These are phyloP conservation scores for Onygenales sp. DNA, from an alignment of 2,329 filamentous ascomycete species.

Conservation along the genomic window DNA sequence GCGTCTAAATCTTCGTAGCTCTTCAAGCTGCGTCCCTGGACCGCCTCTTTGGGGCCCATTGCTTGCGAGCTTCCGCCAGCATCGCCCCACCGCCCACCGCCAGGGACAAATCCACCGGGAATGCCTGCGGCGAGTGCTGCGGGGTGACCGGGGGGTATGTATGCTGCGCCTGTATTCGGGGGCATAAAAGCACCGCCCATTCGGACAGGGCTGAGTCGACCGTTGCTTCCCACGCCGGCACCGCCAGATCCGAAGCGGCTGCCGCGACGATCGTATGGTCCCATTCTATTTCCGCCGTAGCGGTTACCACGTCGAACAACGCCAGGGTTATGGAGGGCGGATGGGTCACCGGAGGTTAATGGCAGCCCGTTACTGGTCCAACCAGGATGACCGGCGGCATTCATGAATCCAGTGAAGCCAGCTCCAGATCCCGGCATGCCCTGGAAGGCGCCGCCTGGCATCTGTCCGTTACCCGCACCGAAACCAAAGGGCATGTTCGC, in stretches of 20 bases:
- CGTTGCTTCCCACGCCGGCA: slow-evolving; percentile 22
- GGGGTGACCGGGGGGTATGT: slow-evolving; percentile 31
- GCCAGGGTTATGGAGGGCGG: slow-evolving; percentile 45
- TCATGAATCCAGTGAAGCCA: slow-evolving; percentile 25
- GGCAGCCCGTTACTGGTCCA: slow-evolving; percentile 23
- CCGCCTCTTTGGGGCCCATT: slow-evolving; percentile 80
- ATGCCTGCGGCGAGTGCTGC: slow-evolving; percentile 29
- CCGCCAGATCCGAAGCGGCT: slow-evolving; percentile 44
- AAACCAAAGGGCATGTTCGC: slow-evolving; percentile 58
- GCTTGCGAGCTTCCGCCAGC: slow-evolving; percentile 61
- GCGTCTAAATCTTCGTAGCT: slow-evolving; percentile 97
- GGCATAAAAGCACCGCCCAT: slow-evolving; percentile 24
- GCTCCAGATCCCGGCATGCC: slow-evolving; percentile 17
- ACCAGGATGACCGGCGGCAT: slow-evolving; percentile 15
- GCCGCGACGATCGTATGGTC: slow-evolving; percentile 62
- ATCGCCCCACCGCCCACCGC: slow-evolving; percentile 58
- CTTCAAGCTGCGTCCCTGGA: slow-evolving; percentile 85
- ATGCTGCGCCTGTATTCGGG: slow-evolving; percentile 21
- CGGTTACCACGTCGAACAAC: slow-evolving; percentile 60
- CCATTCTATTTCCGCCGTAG: slow-evolving; percentile 51
- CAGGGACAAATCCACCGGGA: slow-evolving; percentile 33
- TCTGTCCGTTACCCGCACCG: slow-evolving; percentile 34
- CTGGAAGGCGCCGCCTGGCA: slow-evolving; percentile 22
- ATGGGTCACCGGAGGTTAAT: slow-evolving; percentile 28
- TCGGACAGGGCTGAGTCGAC: slow-evolving; percentile 39